Conservation (phyloP, 192 early-diverging fungal genomes). For the Coemansia sp. region DNA sequence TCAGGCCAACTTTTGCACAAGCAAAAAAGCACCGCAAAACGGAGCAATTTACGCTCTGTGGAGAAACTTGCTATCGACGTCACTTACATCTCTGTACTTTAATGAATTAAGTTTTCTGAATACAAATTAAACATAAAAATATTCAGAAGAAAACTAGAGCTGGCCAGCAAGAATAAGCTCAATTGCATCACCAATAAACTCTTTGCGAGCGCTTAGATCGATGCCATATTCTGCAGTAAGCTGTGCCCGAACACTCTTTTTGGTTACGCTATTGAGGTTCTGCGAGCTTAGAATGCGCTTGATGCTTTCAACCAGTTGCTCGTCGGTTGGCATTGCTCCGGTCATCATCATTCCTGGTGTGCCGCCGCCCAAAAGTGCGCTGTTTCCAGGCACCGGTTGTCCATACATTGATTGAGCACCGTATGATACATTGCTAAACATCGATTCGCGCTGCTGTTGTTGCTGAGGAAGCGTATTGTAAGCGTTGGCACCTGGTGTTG, state of each 20-base stretch:
- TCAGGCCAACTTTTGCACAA: too few relatives aligned
- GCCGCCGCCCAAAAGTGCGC: constrained; percentile 25
- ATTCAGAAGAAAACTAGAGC: constrained; percentile 9
- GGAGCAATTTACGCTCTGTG: too few relatives aligned
- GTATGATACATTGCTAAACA: constrained; percentile 21
- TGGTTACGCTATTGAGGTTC: constrained; percentile 72
- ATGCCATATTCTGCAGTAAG: constrained; percentile 61
- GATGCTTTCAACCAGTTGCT: constrained; percentile 65
- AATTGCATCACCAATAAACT: constrained; percentile 71
- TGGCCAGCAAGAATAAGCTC: constrained; percentile 33
- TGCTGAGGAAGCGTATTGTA: constrained; percentile 6
- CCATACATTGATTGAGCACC: constrained; percentile 24
- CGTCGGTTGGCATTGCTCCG: constrained; percentile 47
- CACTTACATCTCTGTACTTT: too few relatives aligned
- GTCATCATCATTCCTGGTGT: constrained; percentile 40
- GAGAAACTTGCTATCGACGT: too few relatives aligned
- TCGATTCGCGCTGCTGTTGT: constrained; percentile 32
- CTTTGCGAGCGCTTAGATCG: constrained; percentile 63
- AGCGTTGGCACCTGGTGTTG: neutral
- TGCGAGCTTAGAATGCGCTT: constrained; percentile 63
- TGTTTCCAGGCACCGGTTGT: constrained; percentile 4
- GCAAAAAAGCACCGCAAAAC: too few relatives aligned
- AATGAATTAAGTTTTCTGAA: too few relatives aligned
- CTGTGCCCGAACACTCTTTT: constrained; percentile 78
- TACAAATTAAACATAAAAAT: too few relatives aligned